Evolutionary conservation across 2,329 filamentous ascomycete genomes (phyloP).

Genomic region (Neofusicoccum sp.): DNA sequence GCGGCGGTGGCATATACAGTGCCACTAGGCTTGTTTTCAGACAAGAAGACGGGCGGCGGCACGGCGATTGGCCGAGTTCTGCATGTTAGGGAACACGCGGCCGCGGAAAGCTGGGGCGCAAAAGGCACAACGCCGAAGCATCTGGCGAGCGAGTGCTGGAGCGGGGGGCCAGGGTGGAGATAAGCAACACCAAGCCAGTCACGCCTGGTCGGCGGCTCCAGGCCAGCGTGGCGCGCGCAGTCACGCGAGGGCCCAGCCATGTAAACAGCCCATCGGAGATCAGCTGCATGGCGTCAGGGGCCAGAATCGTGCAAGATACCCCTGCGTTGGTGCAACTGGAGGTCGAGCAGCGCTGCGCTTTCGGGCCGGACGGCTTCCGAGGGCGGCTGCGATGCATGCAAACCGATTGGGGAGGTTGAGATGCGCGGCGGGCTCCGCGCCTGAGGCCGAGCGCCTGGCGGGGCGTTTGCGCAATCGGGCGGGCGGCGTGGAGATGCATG

Average conservation of each 20-base stretch:
- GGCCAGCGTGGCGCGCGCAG: neutral
- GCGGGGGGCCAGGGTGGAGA: slow-evolving; percentile 1
- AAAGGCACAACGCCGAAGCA: neutral
- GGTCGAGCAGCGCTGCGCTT: neutral
- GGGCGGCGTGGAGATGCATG: neutral
- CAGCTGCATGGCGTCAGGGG: neutral
- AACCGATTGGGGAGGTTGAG: slow-evolving; percentile 6
- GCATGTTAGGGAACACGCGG: slow-evolving; percentile 10
- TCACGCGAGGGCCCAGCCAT: slow-evolving; percentile 12
- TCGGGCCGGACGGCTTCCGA: neutral
- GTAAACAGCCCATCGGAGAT: neutral
- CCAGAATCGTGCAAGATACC: neutral
- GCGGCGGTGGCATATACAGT: neutral
- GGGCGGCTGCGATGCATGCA: neutral
- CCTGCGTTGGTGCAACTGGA: neutral
- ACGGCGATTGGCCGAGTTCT: slow-evolving; percentile 7
- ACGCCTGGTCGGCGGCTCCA: neutral
- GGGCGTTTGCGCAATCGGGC: neutral
- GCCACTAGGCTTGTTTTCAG: neutral
- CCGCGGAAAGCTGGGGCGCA: neutral
- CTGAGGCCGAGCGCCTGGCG: neutral
- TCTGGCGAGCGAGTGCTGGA: slow-evolving; percentile 8
- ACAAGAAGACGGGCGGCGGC: neutral
- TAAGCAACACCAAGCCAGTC: slow-evolving; percentile 15
- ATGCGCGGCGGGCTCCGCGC: neutral